phyloP scores from a whole-genome alignment of 495 filamentous ascomycete species.

The Penicillium alfredii region DNA sequence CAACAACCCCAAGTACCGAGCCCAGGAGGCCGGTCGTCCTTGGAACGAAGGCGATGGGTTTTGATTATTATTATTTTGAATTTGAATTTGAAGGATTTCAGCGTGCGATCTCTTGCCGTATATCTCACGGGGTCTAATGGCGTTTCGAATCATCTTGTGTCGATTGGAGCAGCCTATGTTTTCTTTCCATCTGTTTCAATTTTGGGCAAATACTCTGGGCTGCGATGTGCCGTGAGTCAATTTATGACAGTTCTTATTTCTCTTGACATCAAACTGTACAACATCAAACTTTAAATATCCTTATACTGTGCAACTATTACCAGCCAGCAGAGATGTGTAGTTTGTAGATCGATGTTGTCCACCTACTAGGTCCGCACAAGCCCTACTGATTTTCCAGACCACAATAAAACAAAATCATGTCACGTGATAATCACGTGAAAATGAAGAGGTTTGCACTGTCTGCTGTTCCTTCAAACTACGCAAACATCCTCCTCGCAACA shows the following conservation, averaged over 20 bases:
- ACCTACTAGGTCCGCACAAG: too few relatives aligned
- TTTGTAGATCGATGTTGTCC: too few relatives aligned
- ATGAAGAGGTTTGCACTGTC: constrained; percentile 43
- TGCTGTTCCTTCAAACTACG: constrained; percentile 43
- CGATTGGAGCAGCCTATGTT: not conserved
- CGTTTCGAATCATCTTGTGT: not conserved
- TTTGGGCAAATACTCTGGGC: too few relatives aligned
- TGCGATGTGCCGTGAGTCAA: too few relatives aligned
- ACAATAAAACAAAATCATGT: not conserved
- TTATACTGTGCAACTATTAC: too few relatives aligned
- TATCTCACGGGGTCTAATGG: too few relatives aligned
- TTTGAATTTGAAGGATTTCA: not conserved
- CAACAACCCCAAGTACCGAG: constrained; percentile 44
- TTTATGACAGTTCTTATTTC: too few relatives aligned
- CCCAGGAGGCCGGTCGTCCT: constrained; percentile 45
- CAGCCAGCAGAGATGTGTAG: too few relatives aligned
- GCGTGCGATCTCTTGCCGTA: too few relatives aligned
- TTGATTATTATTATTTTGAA: constrained; percentile 9
- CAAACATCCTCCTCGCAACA: constrained; percentile 39
- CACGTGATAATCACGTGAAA: constrained; percentile 4
- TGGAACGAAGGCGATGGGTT: constrained; percentile 53
- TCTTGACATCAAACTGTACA: too few relatives aligned
- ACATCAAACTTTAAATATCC: too few relatives aligned
- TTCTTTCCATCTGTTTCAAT: not conserved
- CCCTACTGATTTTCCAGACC: too few relatives aligned